These are phyloP conservation scores for Prunus yedoensis DNA, from an alignment of 331 rosid genomes.

Conservation along the genomic window DNA sequence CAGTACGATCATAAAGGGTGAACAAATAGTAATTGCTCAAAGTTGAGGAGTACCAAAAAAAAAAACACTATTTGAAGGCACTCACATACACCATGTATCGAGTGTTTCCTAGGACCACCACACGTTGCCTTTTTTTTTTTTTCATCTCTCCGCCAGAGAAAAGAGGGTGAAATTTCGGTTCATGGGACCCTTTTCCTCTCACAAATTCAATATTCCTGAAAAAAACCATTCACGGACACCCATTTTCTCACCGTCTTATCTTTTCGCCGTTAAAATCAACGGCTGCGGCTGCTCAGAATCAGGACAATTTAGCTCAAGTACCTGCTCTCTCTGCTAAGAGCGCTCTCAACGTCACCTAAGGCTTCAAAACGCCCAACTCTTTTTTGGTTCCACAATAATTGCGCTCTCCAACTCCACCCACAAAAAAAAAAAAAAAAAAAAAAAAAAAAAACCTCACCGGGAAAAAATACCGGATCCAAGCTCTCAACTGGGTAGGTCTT, in stretches of 20 bases:
- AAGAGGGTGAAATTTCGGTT: constrained; percentile 7
- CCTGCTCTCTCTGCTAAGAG: background rate
- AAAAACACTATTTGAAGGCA: no score
- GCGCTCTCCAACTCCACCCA: constrained; percentile 1
- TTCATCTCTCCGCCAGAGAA: background rate
- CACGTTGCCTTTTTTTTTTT: constrained; percentile 2
- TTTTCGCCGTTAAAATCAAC: constrained; percentile 15
- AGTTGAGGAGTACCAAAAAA: background rate
- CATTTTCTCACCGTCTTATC: constrained; percentile 13
- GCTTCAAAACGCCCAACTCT: constrained; percentile 29
- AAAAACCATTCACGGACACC: constrained; percentile 16
- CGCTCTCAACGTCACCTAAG: constrained; percentile 13
- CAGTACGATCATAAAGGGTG: background rate
- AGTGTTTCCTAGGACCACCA: constrained; percentile 29
- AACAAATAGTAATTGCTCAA: background rate
- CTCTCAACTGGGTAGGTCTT: constrained; percentile 5
- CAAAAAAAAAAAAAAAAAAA: background rate
- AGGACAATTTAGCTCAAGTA: constrained; percentile 1
- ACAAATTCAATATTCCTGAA: background rate
- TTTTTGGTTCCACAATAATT: constrained; percentile 24
- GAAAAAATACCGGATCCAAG: constrained; percentile 9
- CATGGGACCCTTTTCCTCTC: constrained; percentile 12
- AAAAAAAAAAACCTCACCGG: constrained; percentile 2
- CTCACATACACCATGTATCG: background rate
- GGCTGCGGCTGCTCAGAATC: background rate